Evolutionary conservation across 2,329 filamentous ascomycete species (phyloP), one percentile per base, ranked within the genome.

Genomic region (Pyricularia sp.): DNA sequence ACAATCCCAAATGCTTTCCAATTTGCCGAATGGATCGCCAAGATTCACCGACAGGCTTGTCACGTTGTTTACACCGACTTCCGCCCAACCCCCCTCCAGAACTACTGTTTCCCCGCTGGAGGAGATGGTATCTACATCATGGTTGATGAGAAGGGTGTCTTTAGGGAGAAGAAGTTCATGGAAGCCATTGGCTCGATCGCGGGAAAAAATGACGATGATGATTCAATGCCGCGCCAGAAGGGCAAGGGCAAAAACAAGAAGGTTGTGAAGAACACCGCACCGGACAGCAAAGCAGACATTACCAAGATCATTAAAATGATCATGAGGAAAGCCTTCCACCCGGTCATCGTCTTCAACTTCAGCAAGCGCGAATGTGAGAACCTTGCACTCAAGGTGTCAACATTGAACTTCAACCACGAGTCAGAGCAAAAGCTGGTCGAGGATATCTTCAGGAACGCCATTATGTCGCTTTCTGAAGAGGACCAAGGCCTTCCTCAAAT

Each of bases 41-140:
- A 98, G 81, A 98, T 94, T 69, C 96, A 99, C 78, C 91, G 92
- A 72, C 96, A 99, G 77, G 94, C 95, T 7, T 99, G 95, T 74
- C 96, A 99, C 84, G 96, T 99, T 71, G 95, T 99, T 3, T 99
- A 99, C 79, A 99, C 95, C 68, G 94, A 99, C 80, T 99, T 98
- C 84, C 88, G 95, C 76, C 95, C 95, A 25, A 99, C 95, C 0
- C 95, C 95, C 0, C 82, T 99, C 36, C 95, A 99, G 76, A 95
- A 98, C 79, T 99, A 99, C 81, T 96, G 98, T 81, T 98, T 97
- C 81, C 95, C 95, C 0, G 88, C 91, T 26, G 94, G 94, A 25
- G 93, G 93, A 64, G 93, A 94, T 72, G 95, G 96, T 31, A 97
- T 98, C 65, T 91, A 96, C 78, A 82, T 99, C 67, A 88, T 99